phyloP scores from a whole-genome alignment of 2,329 filamentous ascomycete genomes.

The Fusarium miscanthi region DNA sequence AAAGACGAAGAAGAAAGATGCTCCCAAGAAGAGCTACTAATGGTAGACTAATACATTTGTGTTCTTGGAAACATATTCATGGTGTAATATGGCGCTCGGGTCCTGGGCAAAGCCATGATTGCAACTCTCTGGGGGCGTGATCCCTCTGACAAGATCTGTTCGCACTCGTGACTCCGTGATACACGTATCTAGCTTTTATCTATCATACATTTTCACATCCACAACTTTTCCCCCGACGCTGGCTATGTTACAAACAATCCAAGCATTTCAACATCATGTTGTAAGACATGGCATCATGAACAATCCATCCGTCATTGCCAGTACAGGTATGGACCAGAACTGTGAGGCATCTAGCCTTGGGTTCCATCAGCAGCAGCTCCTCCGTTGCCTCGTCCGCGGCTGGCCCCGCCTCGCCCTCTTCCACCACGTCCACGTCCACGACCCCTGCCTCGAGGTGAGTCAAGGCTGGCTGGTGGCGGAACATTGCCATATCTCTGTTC shows the following conservation, averaged over 20 bases:
- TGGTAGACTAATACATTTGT: neutral
- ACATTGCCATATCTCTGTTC: conserved; percentile 63
- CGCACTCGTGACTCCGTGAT: conserved; percentile 41
- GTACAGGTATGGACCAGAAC: neutral
- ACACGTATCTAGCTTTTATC: conserved; percentile 35
- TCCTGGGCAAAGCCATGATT: conserved; percentile 10
- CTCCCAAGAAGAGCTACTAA: conserved; percentile 35
- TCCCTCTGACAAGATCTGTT: conserved; percentile 9
- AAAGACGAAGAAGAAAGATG: conserved; percentile 65
- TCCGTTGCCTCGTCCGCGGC: conserved; percentile 50
- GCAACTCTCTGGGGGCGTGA: neutral
- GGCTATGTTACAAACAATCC: conserved; percentile 8
- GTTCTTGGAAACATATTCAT: conserved; percentile 4
- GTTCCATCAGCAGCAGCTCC: conserved; percentile 28
- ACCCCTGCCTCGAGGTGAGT: conserved; percentile 56
- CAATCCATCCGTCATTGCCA: neutral
- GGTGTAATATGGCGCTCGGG: conserved; percentile 35
- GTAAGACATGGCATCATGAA: conserved; percentile 8
- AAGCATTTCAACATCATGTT: conserved; percentile 13
- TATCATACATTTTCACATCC: conserved; percentile 38
- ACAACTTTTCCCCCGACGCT: conserved; percentile 12
- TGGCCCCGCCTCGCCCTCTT: conserved; percentile 51
- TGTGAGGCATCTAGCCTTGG: conserved; percentile 36
- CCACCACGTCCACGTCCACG: conserved; percentile 56
- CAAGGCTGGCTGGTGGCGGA: conserved; percentile 69